A percentile compares a stretch with the other conserved stretches of the same genome.
phyloP scores from a whole-genome alignment of 495 filamentous ascomycete genomes.

The Penicillium lagena region DNA sequence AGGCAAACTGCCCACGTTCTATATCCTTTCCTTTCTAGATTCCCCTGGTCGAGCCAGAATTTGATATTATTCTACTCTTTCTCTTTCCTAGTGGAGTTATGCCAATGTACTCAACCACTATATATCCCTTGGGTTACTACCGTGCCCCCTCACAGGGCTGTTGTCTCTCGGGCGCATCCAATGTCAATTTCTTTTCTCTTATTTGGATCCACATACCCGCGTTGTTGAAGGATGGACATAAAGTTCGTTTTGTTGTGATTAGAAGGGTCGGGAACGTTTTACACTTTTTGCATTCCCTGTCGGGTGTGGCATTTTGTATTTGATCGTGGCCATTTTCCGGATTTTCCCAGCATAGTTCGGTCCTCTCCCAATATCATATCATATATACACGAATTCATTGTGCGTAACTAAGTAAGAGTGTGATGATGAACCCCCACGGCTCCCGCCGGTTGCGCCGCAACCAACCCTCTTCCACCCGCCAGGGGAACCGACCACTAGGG shows the following conservation, averaged over 20 bases:
- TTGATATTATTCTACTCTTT: conserved; percentile 6
- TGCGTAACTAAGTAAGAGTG: no score
- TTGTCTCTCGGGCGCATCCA: no score
- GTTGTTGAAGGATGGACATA: conserved; percentile 8
- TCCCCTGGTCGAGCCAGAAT: conserved; percentile 22
- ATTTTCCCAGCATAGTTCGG: no score
- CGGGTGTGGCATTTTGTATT: background rate
- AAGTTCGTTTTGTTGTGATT: conserved; percentile 5
- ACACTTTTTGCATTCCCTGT: background rate
- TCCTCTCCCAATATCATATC: background rate
- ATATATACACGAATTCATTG: background rate
- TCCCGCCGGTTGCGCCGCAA: no score
- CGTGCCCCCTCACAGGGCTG: no score
- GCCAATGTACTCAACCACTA: background rate
- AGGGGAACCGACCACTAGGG: no score
- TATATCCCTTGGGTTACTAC: no score
- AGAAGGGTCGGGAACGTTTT: conserved; percentile 10
- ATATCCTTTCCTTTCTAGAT: conserved; percentile 17
- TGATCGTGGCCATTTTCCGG: background rate
- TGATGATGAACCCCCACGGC: no score
- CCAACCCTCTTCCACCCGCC: no score
- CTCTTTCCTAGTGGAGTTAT: conserved; percentile 1
- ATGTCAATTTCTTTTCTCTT: background rate
- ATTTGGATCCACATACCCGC: conserved; percentile 11
- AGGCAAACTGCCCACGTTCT: no score